A percentile compares a stretch with the other conserved stretches of the same genome.
Evolutionary conservation across 208 protist species (phyloP).

Genomic region (Acanthamoeba sp.): DNA sequence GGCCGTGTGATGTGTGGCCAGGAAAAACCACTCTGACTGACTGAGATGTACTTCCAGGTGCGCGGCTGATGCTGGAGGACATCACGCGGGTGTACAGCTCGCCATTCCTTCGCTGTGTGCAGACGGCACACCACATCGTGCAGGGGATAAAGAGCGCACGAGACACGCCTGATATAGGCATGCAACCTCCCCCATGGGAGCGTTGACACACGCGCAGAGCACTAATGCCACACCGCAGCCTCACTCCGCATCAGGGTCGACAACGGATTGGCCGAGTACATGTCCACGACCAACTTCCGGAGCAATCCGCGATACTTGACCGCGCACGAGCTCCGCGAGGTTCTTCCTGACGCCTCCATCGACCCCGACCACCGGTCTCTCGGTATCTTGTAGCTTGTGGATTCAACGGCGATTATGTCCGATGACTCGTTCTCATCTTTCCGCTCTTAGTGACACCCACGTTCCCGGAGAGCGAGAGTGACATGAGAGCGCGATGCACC

Average conservation of each 20-base stretch:
- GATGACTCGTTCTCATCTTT: background rate
- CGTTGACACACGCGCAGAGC: background rate
- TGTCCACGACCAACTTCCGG: background rate
- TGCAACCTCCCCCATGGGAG: background rate
- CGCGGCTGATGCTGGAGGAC: background rate
- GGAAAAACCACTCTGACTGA: no score
- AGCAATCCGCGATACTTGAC: background rate
- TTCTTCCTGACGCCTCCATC: background rate
- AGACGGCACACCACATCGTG: constrained; percentile 62
- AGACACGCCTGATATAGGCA: background rate
- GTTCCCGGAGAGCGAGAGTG: background rate
- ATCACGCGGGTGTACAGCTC: constrained; percentile 46
- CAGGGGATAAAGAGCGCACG: background rate
- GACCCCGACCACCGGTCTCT: background rate
- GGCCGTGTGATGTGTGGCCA: no score
- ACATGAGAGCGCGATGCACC: background rate
- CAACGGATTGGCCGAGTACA: background rate
- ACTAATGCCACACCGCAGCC: no score
- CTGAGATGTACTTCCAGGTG: background rate
- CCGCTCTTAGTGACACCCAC: background rate
- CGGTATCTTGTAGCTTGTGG: no score
- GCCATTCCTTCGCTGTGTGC: constrained; percentile 70
- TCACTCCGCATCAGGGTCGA: background rate
- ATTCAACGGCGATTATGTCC: background rate
- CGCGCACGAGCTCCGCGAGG: background rate